phyloP scores from a whole-genome alignment of 371 early-diverging fungal genomes.

The Synchytrium microbalum region DNA sequence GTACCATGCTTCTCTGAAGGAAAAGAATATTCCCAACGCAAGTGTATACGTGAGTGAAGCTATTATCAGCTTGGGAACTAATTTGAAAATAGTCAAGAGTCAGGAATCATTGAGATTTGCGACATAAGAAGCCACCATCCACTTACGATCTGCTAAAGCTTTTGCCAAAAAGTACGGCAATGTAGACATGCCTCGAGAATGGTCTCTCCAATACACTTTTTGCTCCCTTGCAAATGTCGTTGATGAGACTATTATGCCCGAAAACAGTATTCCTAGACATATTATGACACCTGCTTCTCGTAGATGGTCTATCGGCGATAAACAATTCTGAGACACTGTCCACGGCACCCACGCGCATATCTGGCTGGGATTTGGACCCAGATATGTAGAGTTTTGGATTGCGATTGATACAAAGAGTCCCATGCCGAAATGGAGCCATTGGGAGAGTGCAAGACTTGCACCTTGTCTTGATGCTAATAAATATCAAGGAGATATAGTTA shows the following conservation, averaged over 20 bases:
- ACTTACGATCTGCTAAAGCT: conserved; percentile 22
- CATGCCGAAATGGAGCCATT: conserved; percentile 17
- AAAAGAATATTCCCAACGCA: conserved; percentile 17
- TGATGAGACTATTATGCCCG: conserved; percentile 31
- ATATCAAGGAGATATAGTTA: background rate
- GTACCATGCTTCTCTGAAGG: conserved; percentile 5
- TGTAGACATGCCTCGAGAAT: conserved; percentile 24
- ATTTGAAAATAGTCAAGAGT: background rate
- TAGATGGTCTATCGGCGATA: conserved; percentile 10
- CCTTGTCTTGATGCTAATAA: conserved; percentile 13
- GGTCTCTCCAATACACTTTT: conserved; percentile 30
- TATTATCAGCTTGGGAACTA: no score
- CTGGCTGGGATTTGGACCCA: conserved; percentile 15
- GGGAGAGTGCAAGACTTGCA: conserved; percentile 18
- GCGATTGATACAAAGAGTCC: conserved; percentile 31
- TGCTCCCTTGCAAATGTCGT: conserved; percentile 38
- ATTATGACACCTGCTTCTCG: conserved; percentile 25
- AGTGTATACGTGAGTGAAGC: conserved; percentile 17
- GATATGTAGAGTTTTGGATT: conserved; percentile 18
- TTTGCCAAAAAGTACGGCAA: conserved; percentile 33
- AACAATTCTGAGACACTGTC: conserved; percentile 18
- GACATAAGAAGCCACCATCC: no score
- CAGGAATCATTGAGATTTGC: conserved; percentile 25
- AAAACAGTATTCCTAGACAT: conserved; percentile 25
- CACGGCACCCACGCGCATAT: conserved; percentile 2